Evolutionary conservation across 306 rosid genomes (phyloP).

Genomic region (Casuarina cunninghamiana): DNA sequence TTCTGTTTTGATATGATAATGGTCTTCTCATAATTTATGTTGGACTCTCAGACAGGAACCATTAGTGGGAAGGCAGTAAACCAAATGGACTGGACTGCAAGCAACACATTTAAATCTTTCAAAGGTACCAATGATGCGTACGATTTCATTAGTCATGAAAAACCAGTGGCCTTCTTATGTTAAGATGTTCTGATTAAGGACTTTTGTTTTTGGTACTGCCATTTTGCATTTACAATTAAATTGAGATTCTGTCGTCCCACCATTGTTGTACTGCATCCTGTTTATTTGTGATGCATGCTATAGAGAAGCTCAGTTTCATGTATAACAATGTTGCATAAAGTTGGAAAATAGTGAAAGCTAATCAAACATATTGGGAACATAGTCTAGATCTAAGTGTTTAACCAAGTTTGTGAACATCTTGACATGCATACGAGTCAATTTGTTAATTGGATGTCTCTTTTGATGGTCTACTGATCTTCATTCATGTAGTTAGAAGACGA

Average conservation of each 20-base stretch:
- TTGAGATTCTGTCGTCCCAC: neutral
- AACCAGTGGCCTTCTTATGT: neutral
- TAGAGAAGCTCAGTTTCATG: neutral
- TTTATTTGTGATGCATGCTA: neutral
- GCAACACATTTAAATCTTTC: slow-evolving; percentile 56
- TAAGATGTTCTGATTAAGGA: neutral
- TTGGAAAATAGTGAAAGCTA: neutral
- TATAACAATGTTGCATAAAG: neutral
- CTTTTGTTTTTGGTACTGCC: neutral
- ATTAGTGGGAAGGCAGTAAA: slow-evolving; percentile 38
- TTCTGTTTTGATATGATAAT: neutral
- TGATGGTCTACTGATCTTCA: neutral
- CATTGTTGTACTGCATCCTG: neutral
- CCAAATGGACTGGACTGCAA: slow-evolving; percentile 77
- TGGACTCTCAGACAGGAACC: slow-evolving; percentile 41
- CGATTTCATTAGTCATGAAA: neutral
- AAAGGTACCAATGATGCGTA: slow-evolving; percentile 49
- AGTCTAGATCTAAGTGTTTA: neutral
- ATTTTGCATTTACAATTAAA: neutral
- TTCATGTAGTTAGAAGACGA: neutral
- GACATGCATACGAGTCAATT: neutral
- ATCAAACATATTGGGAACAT: neutral
- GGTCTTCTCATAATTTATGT: neutral
- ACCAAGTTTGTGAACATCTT: neutral
- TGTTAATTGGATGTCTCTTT: neutral